Evolutionary conservation across 768 basidiomycete genomes (phyloP).

Genomic region (Hemileccinum rubropunctum): DNA sequence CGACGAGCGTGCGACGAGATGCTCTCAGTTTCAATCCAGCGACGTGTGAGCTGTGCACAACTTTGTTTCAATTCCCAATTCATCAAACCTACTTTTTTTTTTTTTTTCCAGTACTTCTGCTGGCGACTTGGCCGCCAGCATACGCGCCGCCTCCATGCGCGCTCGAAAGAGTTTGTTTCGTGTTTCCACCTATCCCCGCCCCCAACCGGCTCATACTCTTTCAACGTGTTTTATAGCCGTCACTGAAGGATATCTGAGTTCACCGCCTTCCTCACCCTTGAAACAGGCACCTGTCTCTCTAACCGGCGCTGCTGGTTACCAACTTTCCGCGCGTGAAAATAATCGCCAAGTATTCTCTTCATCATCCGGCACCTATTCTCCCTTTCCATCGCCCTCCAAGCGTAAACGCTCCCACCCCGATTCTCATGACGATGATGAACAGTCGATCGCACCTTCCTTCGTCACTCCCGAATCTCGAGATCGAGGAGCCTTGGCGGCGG

Average conservation of each 20-base stretch:
- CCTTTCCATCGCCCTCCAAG: constrained; percentile 35
- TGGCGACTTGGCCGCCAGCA: constrained; percentile 49
- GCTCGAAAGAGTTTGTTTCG: constrained; percentile 55
- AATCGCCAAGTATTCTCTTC: constrained; percentile 47
- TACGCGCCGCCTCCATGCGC: constrained; percentile 57
- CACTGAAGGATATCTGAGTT: constrained; percentile 57
- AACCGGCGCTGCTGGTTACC: constrained; percentile 33
- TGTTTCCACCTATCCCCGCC: constrained; percentile 15
- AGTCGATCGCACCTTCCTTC: constrained; percentile 15
- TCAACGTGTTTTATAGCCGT: constrained; percentile 44
- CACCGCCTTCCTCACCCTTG: constrained; percentile 32
- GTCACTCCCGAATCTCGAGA: constrained; percentile 22
- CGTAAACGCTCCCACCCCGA: constrained; percentile 30
- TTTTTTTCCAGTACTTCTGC: constrained; percentile 40
- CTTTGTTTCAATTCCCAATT: constrained; percentile 7
- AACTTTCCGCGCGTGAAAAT: constrained; percentile 56
- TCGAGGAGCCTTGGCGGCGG: constrained; percentile 21
- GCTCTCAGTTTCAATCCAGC: constrained; percentile 21
- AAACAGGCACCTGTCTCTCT: constrained; percentile 27
- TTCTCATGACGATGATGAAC: constrained; percentile 19
- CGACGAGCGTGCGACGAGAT: constrained; percentile 25
- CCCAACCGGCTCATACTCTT: constrained; percentile 29
- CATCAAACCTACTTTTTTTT: constrained; percentile 11
- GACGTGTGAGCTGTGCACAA: constrained; percentile 23
- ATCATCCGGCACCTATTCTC: constrained; percentile 31